Percentiles rank a stretch among this genome's conserved stretches.
Evolutionary conservation across 2,329 filamentous ascomycete genomes (phyloP).

Genomic region (Aspergillus caelatus): DNA sequence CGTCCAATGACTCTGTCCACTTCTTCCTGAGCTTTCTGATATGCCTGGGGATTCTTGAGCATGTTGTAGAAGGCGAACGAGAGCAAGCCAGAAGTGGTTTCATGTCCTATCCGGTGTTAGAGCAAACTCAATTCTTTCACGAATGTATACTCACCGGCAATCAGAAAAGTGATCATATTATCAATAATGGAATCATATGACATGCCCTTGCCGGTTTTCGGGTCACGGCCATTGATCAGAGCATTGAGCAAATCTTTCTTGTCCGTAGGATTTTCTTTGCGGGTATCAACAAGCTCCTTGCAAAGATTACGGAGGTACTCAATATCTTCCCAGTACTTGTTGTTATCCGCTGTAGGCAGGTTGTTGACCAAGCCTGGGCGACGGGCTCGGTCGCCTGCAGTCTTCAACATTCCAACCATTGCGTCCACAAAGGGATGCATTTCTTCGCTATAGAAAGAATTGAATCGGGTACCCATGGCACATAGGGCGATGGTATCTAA

Average conservation of each 20-base stretch:
- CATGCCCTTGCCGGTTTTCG: constrained; percentile 67
- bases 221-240: constrained; percentile 70
- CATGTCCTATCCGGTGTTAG: constrained; percentile 53
- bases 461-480: constrained; percentile 73
- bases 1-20: constrained; percentile 67
- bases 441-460: constrained; percentile 70
- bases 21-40: constrained; percentile 66
- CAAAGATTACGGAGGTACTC: constrained; percentile 57
- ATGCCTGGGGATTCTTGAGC: constrained; percentile 63
- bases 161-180: constrained; percentile 74
- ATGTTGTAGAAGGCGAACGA: constrained; percentile 69
- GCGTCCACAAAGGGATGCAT: constrained; percentile 71
- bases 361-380: constrained; percentile 52
- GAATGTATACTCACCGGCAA: constrained; percentile 53
- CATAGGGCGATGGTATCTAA: constrained; percentile 73
- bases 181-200: constrained; percentile 65
- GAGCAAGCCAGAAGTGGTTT: constrained; percentile 70
- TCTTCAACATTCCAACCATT: constrained; percentile 65
- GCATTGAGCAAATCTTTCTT: constrained; percentile 70
- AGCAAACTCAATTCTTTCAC: not conserved
- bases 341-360: constrained; percentile 43
- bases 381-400: constrained; percentile 55
- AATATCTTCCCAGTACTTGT: constrained; percentile 35
- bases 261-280: constrained; percentile 58
- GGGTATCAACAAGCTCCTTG: constrained; percentile 61